Evolutionary conservation across 768 basidiomycete genomes (phyloP).

Genomic region (Mycena olivaceomarginata): DNA sequence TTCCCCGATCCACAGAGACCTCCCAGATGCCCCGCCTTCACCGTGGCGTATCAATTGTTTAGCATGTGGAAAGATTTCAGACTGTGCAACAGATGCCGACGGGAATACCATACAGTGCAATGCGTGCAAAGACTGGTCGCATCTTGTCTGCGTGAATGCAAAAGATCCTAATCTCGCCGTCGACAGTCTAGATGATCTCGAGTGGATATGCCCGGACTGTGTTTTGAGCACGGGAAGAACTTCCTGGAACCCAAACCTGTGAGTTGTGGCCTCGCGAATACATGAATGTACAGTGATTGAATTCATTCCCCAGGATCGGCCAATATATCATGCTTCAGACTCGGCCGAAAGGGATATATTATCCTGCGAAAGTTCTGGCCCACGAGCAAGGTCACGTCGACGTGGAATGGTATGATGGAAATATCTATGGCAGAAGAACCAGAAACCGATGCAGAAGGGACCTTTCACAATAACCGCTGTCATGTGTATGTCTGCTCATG

Average conservation of each 20-base stretch:
- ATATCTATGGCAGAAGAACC: neutral
- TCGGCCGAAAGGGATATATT: constrained; percentile 9
- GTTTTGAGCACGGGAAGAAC: neutral
- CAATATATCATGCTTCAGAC: constrained; percentile 3
- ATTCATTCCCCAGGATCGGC: neutral
- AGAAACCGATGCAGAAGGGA: neutral
- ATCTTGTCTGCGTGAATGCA: neutral
- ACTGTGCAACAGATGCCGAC: neutral
- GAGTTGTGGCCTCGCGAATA: neutral
- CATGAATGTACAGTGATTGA: neutral
- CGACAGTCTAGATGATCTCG: neutral
- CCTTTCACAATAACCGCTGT: neutral
- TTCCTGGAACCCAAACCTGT: constrained; percentile 3
- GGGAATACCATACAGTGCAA: constrained; percentile 4
- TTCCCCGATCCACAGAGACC: neutral
- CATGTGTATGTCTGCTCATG: neutral
- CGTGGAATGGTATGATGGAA: neutral
- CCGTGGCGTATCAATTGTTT: constrained; percentile 1
- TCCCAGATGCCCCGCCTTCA: neutral
- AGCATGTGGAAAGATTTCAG: neutral
- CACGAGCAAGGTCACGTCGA: neutral
- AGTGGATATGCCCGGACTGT: constrained; percentile 12
- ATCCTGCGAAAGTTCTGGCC: neutral
- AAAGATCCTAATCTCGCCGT: neutral
- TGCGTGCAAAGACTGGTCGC: neutral